Conservation (phyloP, 2,329 filamentous ascomycete genomes). For the Chaetomium globosum region DNA sequence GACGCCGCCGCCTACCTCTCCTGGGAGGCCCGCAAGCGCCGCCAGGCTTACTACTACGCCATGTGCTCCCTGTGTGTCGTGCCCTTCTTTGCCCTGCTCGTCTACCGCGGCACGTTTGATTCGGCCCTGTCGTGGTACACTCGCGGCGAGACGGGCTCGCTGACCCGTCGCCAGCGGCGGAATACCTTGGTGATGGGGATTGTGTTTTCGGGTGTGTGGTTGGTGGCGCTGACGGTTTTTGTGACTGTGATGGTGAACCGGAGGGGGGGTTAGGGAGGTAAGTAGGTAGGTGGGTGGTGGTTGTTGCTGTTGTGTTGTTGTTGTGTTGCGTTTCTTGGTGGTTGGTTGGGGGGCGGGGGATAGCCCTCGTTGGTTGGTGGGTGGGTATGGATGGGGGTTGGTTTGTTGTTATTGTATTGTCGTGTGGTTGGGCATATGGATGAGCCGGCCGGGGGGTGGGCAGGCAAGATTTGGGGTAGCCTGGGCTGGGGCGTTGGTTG, state of each 20-base stretch:
- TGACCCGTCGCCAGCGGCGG: slow-evolving; percentile 29
- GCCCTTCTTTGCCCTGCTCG: slow-evolving; percentile 53
- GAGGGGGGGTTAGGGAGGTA: background rate
- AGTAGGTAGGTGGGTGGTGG: background rate
- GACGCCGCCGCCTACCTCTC: slow-evolving; percentile 35
- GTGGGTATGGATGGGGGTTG: background rate
- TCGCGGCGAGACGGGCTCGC: slow-evolving; percentile 44
- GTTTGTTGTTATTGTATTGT: background rate
- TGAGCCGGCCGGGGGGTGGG: background rate
- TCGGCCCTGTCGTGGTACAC: slow-evolving; percentile 54
- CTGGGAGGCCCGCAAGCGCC: slow-evolving; percentile 39
- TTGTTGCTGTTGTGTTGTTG: background rate
- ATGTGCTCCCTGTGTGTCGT: slow-evolving; percentile 48
- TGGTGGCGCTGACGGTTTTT: slow-evolving; percentile 17
- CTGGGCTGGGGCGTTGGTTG: background rate
- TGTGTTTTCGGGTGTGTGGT: slow-evolving; percentile 21
- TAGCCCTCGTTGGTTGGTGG: background rate
- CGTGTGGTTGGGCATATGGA: background rate
- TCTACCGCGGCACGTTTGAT: slow-evolving; percentile 50
- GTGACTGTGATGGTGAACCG: slow-evolving; percentile 9
- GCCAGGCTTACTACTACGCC: slow-evolving; percentile 44
- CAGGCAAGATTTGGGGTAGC: background rate
- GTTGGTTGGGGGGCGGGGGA: no score
- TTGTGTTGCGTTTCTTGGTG: background rate
- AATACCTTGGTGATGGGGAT: slow-evolving; percentile 14